Evolutionary conservation across 2,329 filamentous ascomycete species (phyloP).

Genomic region (Colletotrichum liaoningense): DNA sequence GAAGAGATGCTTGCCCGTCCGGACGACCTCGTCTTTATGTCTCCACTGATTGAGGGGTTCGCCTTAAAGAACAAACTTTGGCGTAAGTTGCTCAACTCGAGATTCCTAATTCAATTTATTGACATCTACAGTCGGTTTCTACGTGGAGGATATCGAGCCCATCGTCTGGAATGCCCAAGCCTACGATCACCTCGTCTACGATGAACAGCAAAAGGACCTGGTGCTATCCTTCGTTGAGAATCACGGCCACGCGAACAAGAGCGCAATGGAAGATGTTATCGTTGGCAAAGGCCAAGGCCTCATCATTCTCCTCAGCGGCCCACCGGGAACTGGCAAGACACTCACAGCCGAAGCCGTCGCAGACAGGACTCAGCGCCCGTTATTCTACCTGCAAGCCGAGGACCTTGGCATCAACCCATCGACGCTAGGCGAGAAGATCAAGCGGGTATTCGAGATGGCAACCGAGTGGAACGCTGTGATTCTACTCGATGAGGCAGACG

Average conservation of each 20-base stretch:
- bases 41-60: conserved; percentile 55
- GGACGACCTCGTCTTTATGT: conserved; percentile 54
- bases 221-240: conserved; percentile 60
- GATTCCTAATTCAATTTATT: neutral
- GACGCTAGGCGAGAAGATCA: conserved; percentile 58
- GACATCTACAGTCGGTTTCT: conserved; percentile 43
- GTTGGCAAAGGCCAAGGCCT: conserved; percentile 56
- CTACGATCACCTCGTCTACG: conserved; percentile 59
- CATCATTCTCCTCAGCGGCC: conserved; percentile 58
- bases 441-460: conserved; percentile 59
- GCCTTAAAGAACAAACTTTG: conserved; percentile 59
- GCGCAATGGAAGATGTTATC: conserved; percentile 52
- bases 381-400: conserved; percentile 58
- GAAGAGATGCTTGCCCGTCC: conserved; percentile 50
- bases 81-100: conserved; percentile 45
- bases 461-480: conserved; percentile 62
- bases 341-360: conserved; percentile 57
- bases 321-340: conserved; percentile 60
- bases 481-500: conserved; percentile 64
- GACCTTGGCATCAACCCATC: conserved; percentile 59
- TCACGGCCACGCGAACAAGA: conserved; percentile 42
- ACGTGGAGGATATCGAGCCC: conserved; percentile 54
- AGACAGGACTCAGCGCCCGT: conserved; percentile 54
- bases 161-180: conserved; percentile 58
- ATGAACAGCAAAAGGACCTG: conserved; percentile 59